Conservation (phyloP, 192 early-diverging fungal genomes). For the Spinellus fusiger region DNA sequence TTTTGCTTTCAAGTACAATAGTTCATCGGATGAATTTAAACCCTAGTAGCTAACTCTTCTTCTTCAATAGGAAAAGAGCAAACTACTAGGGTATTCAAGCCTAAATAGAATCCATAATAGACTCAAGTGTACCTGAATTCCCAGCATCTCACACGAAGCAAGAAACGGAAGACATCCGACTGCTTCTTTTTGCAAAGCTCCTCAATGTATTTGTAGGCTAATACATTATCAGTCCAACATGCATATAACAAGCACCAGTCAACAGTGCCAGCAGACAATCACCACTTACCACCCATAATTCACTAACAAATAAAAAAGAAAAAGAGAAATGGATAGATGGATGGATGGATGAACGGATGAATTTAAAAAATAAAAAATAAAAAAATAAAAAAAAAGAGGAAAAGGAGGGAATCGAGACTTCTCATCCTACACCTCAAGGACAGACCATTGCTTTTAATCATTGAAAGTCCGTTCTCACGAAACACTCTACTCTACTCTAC, state of each 20-base stretch:
- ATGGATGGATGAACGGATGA: neutral
- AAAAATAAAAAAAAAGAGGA: too few species aligned
- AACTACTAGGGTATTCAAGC: conserved; percentile 1
- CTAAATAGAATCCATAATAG: conserved; percentile 1
- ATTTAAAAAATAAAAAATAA: too few species aligned
- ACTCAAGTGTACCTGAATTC: conserved; percentile 73
- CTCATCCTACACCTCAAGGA: too few species aligned
- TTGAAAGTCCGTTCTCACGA: too few species aligned
- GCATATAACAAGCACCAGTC: too few species aligned
- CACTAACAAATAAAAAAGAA: too few species aligned
- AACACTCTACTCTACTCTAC: too few species aligned
- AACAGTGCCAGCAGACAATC: too few species aligned
- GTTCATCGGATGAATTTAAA: conserved; percentile 22
- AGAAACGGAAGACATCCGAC: conserved; percentile 98
- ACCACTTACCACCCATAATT: neutral
- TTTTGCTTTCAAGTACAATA: neutral
- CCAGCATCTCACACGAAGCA: conserved; percentile 96
- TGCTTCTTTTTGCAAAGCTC: conserved; percentile 99
- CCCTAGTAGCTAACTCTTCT: neutral
- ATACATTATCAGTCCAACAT: too few species aligned
- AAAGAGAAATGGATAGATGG: neutral
- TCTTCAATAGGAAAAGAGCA: neutral
- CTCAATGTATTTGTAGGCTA: conserved; percentile 87
- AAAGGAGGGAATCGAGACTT: too few species aligned
- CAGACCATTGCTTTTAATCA: too few species aligned